Conservation (phyloP, 495 filamentous ascomycete species). For the Lasiosphaeris hirsuta region DNA sequence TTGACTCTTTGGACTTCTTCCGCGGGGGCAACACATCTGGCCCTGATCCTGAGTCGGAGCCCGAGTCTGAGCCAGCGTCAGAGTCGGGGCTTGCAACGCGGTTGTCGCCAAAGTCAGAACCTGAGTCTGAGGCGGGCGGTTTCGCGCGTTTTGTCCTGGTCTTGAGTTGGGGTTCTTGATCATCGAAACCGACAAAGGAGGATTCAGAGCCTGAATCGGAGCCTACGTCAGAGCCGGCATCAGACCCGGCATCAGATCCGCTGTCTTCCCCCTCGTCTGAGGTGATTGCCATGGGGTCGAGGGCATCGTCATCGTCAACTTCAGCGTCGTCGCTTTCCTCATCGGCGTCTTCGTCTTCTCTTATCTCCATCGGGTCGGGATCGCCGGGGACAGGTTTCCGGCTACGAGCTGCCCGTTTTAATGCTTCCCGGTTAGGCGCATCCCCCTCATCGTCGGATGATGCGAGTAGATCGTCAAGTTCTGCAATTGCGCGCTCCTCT, state of each 20-base stretch:
- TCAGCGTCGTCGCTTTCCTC: conserved; percentile 22
- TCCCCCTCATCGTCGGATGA: neutral
- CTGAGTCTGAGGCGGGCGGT: neutral
- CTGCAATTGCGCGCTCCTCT: conserved; percentile 6
- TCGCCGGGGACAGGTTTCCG: conserved; percentile 14
- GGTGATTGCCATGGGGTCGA: neutral
- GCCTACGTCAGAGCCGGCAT: conserved; percentile 31
- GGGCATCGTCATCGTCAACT: conserved; percentile 30
- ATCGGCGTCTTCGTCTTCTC: conserved; percentile 5
- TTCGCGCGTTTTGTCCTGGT: neutral
- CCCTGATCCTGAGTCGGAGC: too few relatives aligned
- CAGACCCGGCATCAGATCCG: conserved; percentile 26
- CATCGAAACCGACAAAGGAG: conserved; percentile 20
- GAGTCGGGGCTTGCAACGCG: neutral
- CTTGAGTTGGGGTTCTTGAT: conserved; percentile 6
- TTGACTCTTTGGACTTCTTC: conserved; percentile 17
- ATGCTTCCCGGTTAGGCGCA: neutral
- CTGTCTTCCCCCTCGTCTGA: conserved; percentile 11
- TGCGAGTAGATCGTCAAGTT: conserved; percentile 10
- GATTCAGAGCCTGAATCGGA: neutral
- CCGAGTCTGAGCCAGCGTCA: neutral
- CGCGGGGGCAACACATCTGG: neutral
- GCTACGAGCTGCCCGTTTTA: neutral
- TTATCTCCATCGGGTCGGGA: conserved; percentile 13
- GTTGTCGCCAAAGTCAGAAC: too few relatives aligned